Conservation (phyloP, 2,329 filamentous ascomycete species). For the Didymellaceae sp. region DNA sequence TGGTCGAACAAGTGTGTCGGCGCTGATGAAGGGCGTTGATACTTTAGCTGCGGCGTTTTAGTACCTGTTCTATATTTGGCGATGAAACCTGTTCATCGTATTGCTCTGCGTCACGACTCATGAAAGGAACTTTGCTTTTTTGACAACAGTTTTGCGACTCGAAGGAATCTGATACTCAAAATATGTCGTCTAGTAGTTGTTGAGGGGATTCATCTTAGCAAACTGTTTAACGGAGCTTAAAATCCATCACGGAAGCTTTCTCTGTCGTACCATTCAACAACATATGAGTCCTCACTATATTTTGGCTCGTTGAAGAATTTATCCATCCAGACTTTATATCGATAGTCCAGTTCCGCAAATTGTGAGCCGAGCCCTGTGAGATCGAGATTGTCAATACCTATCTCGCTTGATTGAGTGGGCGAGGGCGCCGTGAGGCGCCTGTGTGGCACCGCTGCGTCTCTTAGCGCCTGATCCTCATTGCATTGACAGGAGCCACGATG, state of each 20-base stretch:
- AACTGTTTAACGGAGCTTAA: neutral
- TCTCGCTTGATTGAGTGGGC: neutral
- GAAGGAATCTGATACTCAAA: too few species aligned
- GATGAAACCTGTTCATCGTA: neutral
- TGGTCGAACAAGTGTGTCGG: neutral
- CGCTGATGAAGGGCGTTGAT: neutral
- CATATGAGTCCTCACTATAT: neutral
- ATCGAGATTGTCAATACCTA: neutral
- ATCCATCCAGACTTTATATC: neutral
- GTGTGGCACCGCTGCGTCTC: neutral
- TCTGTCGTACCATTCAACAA: neutral
- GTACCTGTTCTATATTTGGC: neutral
- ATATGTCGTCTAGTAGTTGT: too few species aligned
- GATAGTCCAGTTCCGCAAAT: slow-evolving; percentile 1
- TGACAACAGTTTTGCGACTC: neutral
- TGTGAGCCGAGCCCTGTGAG: slow-evolving; percentile 2
- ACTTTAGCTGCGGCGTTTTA: neutral
- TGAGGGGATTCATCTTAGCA: neutral
- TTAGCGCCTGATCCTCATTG: neutral
- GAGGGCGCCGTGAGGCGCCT: neutral
- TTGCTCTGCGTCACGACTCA: neutral
- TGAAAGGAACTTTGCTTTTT: neutral
- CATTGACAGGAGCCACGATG: slow-evolving; percentile 1
- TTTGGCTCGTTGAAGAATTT: neutral
- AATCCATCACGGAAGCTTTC: neutral